Base-by-base conservation (phyloP, 2,329 filamentous ascomycete species). In the Atkinsonella texensis region DNA sequence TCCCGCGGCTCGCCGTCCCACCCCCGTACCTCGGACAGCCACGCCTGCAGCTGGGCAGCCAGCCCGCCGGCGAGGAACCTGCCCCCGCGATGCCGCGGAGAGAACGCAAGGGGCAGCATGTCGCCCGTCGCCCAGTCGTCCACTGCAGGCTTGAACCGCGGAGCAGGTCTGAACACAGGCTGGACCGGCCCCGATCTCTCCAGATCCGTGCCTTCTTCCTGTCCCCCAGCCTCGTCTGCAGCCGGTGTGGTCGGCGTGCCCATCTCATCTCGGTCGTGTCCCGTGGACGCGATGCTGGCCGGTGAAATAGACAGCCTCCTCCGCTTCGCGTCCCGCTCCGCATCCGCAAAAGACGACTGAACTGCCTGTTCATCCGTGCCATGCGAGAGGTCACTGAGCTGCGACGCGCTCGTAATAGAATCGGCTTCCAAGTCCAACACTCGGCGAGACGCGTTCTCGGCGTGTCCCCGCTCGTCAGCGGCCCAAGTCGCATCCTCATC, bases 11-110 rank as follows among this genome's bases (percentile, higher is more conserved):
- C 11, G 54, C 43, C n/a, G 15, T 65, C 62, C 63, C 62, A 65
- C 11, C 64, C 64, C 53, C 66, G 69, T 23, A 71, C 62, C 20
- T 71, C 68, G 0, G 70, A 69, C 10, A 72, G 59, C 67, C 68
- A 70, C 13, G 65, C 64, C 53, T 72, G 70, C 7, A 72, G 59
- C 44, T 63, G 62, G 2, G 68, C 64, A 1, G 70, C 70, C 20
- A 72, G 57, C 0, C 70, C 70, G 17, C 65, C 63, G 4, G 64
- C 48, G 0, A 70, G 20, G 32, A 70, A 72, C 50, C 58, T 65
- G 12, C 54, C 60, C 15, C 68, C 66, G 39, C 66, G 60, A 1
- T 64, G 63, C 52, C 66, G 68, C 2, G 68, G 68, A 2, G 68
- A 68, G 44, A 70, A 69, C 15, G 61, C 59, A 9, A 56, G 52